Conservation (phyloP, 805 yeast species). For the Saccharomycopsis sp. region DNA sequence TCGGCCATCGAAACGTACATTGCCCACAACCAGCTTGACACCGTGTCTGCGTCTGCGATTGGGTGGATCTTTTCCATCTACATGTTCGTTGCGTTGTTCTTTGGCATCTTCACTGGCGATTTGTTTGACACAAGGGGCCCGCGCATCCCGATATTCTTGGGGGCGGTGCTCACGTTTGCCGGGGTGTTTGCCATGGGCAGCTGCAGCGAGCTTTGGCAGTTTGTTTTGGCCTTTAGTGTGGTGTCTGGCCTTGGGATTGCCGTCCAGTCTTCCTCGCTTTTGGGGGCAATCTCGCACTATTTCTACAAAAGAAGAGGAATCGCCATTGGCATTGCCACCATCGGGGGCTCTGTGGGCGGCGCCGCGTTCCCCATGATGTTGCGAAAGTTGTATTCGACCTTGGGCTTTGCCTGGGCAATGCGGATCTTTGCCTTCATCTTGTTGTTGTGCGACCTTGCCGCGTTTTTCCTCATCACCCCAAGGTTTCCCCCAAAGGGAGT, state of each 20-base stretch:
- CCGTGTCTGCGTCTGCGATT: constrained; percentile 38
- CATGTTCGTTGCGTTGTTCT: constrained; percentile 25
- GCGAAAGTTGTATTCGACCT: constrained; percentile 31
- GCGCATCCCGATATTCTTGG: constrained; percentile 30
- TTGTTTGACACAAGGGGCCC: constrained; percentile 41
- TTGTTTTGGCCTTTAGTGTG: constrained; percentile 44
- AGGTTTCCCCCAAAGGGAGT: constrained; percentile 24
- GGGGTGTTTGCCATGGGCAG: constrained; percentile 40
- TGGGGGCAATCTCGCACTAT: constrained; percentile 39
- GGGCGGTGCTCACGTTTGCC: constrained; percentile 30
- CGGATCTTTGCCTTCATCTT: constrained; percentile 39
- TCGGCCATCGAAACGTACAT: constrained; percentile 65
- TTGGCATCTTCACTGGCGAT: constrained; percentile 36
- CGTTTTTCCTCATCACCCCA: constrained; percentile 28
- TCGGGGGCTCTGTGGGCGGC: constrained; percentile 47
- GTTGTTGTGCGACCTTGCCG: constrained; percentile 15
- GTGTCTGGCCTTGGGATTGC: constrained; percentile 37
- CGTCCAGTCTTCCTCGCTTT: constrained; percentile 35
- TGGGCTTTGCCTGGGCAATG: constrained; percentile 48
- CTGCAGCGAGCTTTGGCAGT: constrained; percentile 39
- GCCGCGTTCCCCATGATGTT: constrained; percentile 40
- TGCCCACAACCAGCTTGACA: constrained; percentile 39
- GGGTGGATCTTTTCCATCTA: constrained; percentile 58
- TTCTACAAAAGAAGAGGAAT: constrained; percentile 35
- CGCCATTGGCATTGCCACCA: constrained; percentile 39